Base-by-base conservation (phyloP, 345 rosid species). In the Mangifera indica region DNA sequence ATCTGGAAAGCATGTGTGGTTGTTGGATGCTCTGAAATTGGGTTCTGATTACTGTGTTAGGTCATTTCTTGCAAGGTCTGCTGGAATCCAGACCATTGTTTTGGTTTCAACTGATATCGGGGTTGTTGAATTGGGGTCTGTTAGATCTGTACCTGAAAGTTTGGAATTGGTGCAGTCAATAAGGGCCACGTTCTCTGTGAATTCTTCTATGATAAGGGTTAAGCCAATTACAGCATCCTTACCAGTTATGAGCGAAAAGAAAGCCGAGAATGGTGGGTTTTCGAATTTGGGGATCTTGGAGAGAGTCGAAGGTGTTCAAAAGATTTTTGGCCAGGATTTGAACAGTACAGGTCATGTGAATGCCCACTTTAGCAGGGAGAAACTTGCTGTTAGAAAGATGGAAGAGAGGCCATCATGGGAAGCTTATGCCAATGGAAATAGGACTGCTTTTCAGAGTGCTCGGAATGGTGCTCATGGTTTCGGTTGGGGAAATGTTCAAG, bases 101-200 rank as follows among this genome's bases (percentile, higher is more conserved):
- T 78, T 92, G 89, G 88, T 92, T 69, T 81, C 96, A n/a, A 89
- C 96, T 26, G 97, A 92, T 76, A 75, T 77, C 46, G 99, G 99
- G 68, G 98, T 95, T 75, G 88, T 95, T 59, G 99, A 95, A 81
- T 81, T 95, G 76, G 99, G 99, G 54, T 95, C 99, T 0, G 96
- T 95, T 73, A 85, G 91, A 81, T 84, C 87, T 60, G 75, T 92
- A 18, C 85, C 89, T 17, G 99, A 92, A 68, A 87, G 85, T 78
- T n/a, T 83, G 22, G 89, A 77, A 37, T 45, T 87, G 79, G 80
- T 92, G 77, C 89, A 82, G 67, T 80, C 81, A 11, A 67, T 91
- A 76, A 88, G 83, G 70, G 68, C 74, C 22, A 72, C 76, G 59
- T 95, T 95, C 77, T 86, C 87, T 2, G 67, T 88, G 15, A 80